Evolutionary conservation across 345 rosid species (phyloP).

Genomic region (Salix dunnii): DNA sequence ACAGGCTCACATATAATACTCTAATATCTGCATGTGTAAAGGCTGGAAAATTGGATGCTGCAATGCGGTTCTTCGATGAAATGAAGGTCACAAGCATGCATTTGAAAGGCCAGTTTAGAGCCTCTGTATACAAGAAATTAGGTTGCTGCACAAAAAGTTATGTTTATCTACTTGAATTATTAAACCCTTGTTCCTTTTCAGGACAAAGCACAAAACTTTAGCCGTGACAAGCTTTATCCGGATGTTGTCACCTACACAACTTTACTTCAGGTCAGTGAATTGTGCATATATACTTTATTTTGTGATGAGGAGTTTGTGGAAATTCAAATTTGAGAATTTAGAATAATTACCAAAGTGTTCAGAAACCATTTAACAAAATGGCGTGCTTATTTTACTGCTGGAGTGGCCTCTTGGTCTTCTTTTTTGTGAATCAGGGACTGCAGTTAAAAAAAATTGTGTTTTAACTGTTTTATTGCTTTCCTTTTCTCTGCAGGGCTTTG

Average conservation of each 20-base stretch:
- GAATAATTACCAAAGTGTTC: neutral
- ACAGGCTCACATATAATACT: conserved; percentile 62
- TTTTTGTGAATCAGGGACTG: neutral
- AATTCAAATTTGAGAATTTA: neutral
- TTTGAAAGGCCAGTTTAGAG: conserved; percentile 53
- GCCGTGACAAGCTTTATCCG: conserved; percentile 37
- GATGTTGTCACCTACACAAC: conserved; percentile 64
- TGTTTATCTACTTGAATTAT: conserved; percentile 15
- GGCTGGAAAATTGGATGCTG: conserved; percentile 48
- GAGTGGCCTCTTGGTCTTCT: conserved; percentile 7
- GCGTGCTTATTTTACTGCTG: neutral
- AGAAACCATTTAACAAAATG: neutral
- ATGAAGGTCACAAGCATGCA: conserved; percentile 67
- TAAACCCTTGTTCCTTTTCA: conserved; percentile 21
- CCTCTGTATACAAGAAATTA: conserved; percentile 34
- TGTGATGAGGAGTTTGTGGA: neutral
- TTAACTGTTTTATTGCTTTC: neutral
- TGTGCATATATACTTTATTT: neutral
- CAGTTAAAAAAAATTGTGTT: neutral
- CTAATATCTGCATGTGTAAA: conserved; percentile 56
- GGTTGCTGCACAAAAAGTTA: conserved; percentile 18
- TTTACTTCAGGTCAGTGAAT: conserved; percentile 48
- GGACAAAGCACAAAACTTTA: conserved; percentile 44
- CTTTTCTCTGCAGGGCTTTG: conserved; percentile 50
- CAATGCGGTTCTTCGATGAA: conserved; percentile 58